phyloP scores from a whole-genome alignment of 495 filamentous ascomycete genomes.

The Hypoxylon lienhwacheense region DNA sequence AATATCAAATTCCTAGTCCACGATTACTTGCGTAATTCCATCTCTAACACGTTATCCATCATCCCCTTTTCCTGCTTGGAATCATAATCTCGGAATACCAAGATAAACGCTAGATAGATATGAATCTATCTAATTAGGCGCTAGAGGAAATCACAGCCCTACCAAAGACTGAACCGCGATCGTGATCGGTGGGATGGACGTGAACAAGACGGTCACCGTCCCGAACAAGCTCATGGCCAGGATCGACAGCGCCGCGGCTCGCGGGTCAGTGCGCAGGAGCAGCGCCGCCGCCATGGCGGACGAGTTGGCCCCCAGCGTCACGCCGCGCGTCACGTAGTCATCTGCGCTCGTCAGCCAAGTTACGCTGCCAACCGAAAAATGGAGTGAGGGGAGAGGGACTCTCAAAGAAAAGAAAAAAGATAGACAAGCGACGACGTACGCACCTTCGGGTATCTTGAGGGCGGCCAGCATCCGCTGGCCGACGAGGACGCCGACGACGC shows the following conservation, averaged over 20 bases:
- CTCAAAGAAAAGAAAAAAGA: neutral
- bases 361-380: no score
- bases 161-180: slow-evolving; percentile 46
- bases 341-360: no score
- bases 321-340: slow-evolving; percentile 59
- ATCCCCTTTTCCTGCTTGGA: no score
- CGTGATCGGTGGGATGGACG: slow-evolving; percentile 49
- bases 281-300: slow-evolving; percentile 57
- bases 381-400: neutral
- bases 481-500: slow-evolving; percentile 55
- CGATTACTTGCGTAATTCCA: no score
- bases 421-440: neutral
- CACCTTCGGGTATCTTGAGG: slow-evolving; percentile 54
- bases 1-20: no score
- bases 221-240: slow-evolving; percentile 60
- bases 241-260: slow-evolving; percentile 57
- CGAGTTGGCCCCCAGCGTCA: slow-evolving; percentile 57
- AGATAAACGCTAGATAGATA: no score
- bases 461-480: slow-evolving; percentile 45
- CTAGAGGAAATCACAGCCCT: slow-evolving; percentile 37
- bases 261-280: slow-evolving; percentile 53
- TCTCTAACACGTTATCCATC: no score
- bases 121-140: no score
- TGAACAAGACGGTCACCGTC: slow-evolving; percentile 55
- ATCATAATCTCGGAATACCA: no score